Evolutionary conservation across 352 stramenopile genomes (phyloP).

Genomic region (Thraustochytrium sp.): DNA sequence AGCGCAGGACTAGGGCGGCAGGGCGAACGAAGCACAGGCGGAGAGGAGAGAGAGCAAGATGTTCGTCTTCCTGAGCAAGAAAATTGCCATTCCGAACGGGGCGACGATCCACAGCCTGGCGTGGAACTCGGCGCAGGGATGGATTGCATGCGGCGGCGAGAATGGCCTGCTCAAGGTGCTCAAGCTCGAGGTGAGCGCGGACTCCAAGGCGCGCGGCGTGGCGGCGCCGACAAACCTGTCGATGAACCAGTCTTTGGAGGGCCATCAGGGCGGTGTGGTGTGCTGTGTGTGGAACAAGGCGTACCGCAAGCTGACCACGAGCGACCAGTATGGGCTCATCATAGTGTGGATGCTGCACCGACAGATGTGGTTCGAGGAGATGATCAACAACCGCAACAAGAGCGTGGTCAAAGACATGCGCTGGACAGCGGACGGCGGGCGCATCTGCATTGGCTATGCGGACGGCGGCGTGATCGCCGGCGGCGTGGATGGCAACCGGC

Average conservation of each 20-base stretch:
- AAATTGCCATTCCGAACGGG: conserved; percentile 81
- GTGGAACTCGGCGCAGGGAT: conserved; percentile 86
- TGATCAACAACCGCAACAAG: conserved; percentile 94
- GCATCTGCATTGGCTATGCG: conserved; percentile 90
- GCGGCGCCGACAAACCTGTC: conserved; percentile 78
- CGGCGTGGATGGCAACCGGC: conserved; percentile 81
- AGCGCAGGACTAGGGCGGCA: neutral
- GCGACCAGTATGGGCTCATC: conserved; percentile 86
- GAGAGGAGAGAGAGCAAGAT: conserved; percentile 55
- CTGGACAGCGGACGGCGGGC: conserved; percentile 84
- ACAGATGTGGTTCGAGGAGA: conserved; percentile 88
- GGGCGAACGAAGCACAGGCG: neutral
- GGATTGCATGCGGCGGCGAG: conserved; percentile 86
- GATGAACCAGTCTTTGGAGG: conserved; percentile 89
- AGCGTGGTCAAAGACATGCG: conserved; percentile 86
- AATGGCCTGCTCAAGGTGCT: conserved; percentile 85
- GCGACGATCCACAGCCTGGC: conserved; percentile 76
- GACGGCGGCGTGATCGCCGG: conserved; percentile 88
- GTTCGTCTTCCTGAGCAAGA: conserved; percentile 92
- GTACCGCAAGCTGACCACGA: conserved; percentile 88
- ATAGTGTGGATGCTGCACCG: conserved; percentile 90
- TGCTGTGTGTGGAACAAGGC: conserved; percentile 86
- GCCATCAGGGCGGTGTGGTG: conserved; percentile 76
- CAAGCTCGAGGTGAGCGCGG: conserved; percentile 70
- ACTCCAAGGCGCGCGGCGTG: conserved; percentile 61